Evolutionary conservation across 441 rosid genomes (phyloP).

Genomic region (Mallotus repandus): DNA sequence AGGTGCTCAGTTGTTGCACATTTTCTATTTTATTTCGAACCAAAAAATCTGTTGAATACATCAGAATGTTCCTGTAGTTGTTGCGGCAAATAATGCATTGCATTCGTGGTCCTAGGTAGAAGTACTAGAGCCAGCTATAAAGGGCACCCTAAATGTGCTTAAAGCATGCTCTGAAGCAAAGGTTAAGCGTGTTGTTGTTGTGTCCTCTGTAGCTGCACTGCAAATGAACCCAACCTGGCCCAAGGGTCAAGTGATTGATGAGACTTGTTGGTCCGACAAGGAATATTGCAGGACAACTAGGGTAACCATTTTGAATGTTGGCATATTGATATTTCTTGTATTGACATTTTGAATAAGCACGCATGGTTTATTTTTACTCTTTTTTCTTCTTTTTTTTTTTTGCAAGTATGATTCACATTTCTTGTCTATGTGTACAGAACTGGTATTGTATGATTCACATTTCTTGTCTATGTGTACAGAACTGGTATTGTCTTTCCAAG

Average conservation of each 20-base stretch:
- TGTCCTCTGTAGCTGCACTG: constrained; percentile 59
- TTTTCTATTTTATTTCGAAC: neutral
- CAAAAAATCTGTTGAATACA: neutral
- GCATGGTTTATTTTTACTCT: too few relatives aligned
- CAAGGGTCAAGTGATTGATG: constrained; percentile 44
- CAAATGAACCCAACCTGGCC: constrained; percentile 62
- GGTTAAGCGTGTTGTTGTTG: constrained; percentile 59
- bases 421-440: too few relatives aligned
- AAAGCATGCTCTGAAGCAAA: constrained; percentile 61
- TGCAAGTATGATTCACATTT: neutral
- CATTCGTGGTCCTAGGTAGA: constrained; percentile 40
- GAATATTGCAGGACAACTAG: constrained; percentile 58
- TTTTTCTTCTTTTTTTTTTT: neutral
- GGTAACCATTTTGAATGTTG: constrained; percentile 26
- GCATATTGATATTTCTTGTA: too few relatives aligned
- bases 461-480: constrained; percentile 14
- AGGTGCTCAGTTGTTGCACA: constrained; percentile 3
- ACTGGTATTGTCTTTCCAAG: constrained; percentile 48
- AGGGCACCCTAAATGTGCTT: constrained; percentile 69
- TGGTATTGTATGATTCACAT: neutral
- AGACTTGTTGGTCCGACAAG: constrained; percentile 66
- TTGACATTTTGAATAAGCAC: too few relatives aligned
- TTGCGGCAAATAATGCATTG: too few relatives aligned
- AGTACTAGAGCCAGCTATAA: constrained; percentile 45
- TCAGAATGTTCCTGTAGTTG: too few relatives aligned